Evolutionary conservation across 805 yeast species (phyloP), one percentile per base, ranked within the genome.

Genomic region (Ogataea allantospora): DNA sequence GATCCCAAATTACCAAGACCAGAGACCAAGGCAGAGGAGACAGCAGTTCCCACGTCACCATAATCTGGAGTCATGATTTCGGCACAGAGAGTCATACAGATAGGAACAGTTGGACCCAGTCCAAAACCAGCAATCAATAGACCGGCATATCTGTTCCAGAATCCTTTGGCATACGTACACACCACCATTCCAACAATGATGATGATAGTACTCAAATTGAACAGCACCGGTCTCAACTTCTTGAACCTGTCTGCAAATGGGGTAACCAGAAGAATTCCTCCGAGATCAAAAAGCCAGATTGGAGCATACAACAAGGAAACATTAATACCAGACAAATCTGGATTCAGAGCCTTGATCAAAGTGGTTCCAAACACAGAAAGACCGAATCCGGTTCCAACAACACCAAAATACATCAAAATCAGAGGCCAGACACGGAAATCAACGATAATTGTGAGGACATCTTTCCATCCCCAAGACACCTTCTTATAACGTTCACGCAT

Each of bases 311-410:
- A 67, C 30, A 87, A 69, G 2, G 91, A 82, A 17, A 88, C 77
- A 42, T 79, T 67, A 49, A 88, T 83, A 2, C 87, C 77, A 2
- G 78, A 61, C 46, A 83, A 66, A 6, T 55, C 48, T 2, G 91
- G 81, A 55, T 84, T 78, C 46, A 81, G 78, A 4, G 75, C 73
- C 33, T 70, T 61, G 51, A 87, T 81, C 48, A 87, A 75, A 7
- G 91, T 79, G 3, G 95, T 80, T 5, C 89, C 95, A 61, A 83
- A 87, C 14, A 82, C 91, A 21, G 88, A 88, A 33, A 87, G 66
- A 21, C 95, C 96, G 53, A 73, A 80, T 1, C 96, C 96, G n/a
- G 87, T 78, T 31, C 95, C 96, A 17, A 87, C 95, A 14, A 84
- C 95, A 13, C 95, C 96, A 57, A 87, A 88, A 63, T 87, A 87